These are phyloP conservation scores for Tuber magnatum DNA, from an alignment of 495 filamentous ascomycete species.

Conservation along the genomic window DNA sequence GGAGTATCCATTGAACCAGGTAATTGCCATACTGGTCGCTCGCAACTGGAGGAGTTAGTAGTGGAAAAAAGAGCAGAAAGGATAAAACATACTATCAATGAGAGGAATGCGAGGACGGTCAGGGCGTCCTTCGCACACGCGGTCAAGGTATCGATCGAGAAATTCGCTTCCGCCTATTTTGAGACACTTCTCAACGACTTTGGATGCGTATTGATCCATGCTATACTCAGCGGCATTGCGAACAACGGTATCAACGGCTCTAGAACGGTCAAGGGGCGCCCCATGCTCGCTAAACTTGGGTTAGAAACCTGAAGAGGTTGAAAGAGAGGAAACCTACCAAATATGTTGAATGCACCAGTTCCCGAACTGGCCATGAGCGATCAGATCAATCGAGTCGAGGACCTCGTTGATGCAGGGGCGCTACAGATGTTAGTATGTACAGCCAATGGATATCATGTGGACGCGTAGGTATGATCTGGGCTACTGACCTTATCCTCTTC, in stretches of 20 bases:
- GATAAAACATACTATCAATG: slow-evolving; percentile 68
- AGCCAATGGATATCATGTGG: slow-evolving; percentile 1
- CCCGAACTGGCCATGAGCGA: slow-evolving; percentile 96
- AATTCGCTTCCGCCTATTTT: slow-evolving; percentile 94
- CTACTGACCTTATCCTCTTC: slow-evolving; percentile 88
- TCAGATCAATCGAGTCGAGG: slow-evolving; percentile 82
- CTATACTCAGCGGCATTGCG: slow-evolving; percentile 90
- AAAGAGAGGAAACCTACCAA: slow-evolving; percentile 46
- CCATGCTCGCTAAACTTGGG: slow-evolving; percentile 62
- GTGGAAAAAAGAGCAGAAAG: not conserved
- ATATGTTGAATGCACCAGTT: slow-evolving; percentile 99
- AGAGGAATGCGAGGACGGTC: slow-evolving; percentile 93
- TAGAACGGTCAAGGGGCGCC: slow-evolving; percentile 78
- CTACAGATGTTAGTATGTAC: slow-evolving; percentile 50
- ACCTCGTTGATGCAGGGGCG: slow-evolving; percentile 96
- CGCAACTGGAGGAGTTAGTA: slow-evolving; percentile 56
- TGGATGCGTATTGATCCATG: slow-evolving; percentile 98
- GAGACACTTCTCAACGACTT: slow-evolving; percentile 97
- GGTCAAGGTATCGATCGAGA: slow-evolving; percentile 81
- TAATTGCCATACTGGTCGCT: slow-evolving; percentile 99
- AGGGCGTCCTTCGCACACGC: slow-evolving; percentile 81
- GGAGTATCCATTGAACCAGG: slow-evolving; percentile 91
- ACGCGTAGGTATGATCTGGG: not conserved
- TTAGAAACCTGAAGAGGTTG: slow-evolving; percentile 14
- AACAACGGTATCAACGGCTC: slow-evolving; percentile 90